Base-by-base conservation (phyloP, 2,329 filamentous ascomycete species). In the Pyricularia sp. region DNA sequence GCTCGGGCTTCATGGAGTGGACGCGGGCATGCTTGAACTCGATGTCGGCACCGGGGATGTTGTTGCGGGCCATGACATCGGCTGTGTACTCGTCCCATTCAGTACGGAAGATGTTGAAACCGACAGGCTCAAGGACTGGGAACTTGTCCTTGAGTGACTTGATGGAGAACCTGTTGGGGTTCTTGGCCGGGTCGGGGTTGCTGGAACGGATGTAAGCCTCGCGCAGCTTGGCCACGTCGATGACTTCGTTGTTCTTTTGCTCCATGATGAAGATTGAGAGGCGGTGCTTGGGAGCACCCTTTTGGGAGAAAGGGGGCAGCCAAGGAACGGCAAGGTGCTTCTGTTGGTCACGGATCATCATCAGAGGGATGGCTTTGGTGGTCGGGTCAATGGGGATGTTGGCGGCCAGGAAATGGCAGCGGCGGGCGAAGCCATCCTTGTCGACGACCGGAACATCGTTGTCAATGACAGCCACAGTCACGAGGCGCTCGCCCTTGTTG, bases 211-310 rank as follows among this genome's bases (percentile, higher is more conserved):
- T 30, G 76, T 86, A 84, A 26, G 83, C 78, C 73, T 85, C 80
- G 74, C 84, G 84, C 63, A 93, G 80, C 69, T 82, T 80, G 58
- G 81, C 81, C 30, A 85, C 79, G 74, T 93, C 87, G 72, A 93
- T 76, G 3, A 79, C 80, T 71, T 84, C 75, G 68, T 85, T 87
- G 68, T 88, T 82, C 67, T 85, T 82, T 79, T 99, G 95, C 81
- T 97, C 88, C 66, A 98, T 83, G 26, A 99, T 82, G 77, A 95
- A 91, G 70, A 98, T 81, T 65, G 90, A 90, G 68, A 98, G 84
- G 68, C 95, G 91, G 80, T 98, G 95, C 81, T 98, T 97, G 1
- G 92, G 92, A 2, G 90, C 87, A 69, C 95, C 95, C 82, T 95
- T 97, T 77, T 97, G 92, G 0, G 93, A 90, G 76, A 91, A 92